Percentiles rank a stretch among this genome's conserved stretches.
Conservation (phyloP, 192 early-diverging fungal genomes). For the Coemansia biformis region DNA sequence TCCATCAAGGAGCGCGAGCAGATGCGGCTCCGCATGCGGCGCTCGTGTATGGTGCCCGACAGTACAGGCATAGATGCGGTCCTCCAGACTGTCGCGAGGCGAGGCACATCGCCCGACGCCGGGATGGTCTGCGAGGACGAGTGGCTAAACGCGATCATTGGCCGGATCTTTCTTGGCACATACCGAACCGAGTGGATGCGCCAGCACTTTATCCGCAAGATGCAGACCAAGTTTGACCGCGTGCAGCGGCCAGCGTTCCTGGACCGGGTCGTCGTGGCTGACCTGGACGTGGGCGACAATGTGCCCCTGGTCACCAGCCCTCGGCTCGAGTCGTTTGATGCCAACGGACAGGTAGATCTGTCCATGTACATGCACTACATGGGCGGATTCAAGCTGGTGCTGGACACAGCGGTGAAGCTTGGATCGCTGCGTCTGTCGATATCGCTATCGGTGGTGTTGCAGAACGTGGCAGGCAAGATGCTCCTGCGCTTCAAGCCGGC, state of each 20-base stretch:
- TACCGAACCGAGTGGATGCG: constrained; percentile 61
- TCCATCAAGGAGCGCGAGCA: constrained; percentile 20
- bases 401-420: constrained; percentile 61
- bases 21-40: constrained; percentile 26
- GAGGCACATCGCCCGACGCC: constrained; percentile 27
- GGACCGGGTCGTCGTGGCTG: constrained; percentile 73
- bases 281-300: constrained; percentile 70
- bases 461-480: constrained; percentile 66
- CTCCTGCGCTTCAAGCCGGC: constrained; percentile 73
- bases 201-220: constrained; percentile 59
- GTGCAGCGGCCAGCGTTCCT: constrained; percentile 63
- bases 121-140: constrained; percentile 53
- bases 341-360: constrained; percentile 64
- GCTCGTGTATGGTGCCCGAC: constrained; percentile 36
- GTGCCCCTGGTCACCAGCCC: constrained; percentile 75
- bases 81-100: constrained; percentile 24
- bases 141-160: constrained; percentile 84
- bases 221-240: constrained; percentile 58
- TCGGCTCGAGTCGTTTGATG: constrained; percentile 63
- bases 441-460: constrained; percentile 69
- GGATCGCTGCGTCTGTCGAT: constrained; percentile 70
- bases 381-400: constrained; percentile 70
- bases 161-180: constrained; percentile 69
- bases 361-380: constrained; percentile 75
- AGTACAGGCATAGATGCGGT: constrained; percentile 21